Percentiles rank a stretch among this genome's conserved stretches.
Evolutionary conservation across 495 filamentous ascomycete species (phyloP).

Genomic region (Aspergillus sclerotiicarbonarius): DNA sequence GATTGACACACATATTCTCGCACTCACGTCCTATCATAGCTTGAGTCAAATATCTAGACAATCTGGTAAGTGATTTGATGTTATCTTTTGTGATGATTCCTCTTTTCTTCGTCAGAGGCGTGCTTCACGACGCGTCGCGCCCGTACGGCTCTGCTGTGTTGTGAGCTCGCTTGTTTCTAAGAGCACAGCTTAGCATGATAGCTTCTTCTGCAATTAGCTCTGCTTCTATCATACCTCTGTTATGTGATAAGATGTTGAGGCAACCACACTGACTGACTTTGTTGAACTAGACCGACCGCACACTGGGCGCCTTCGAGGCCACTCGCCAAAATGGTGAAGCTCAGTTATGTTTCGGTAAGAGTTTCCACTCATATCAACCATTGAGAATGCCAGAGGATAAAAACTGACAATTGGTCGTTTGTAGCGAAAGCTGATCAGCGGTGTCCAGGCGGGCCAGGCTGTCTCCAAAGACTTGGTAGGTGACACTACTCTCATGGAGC

Average conservation of each 20-base stretch:
- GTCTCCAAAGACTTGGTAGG: conserved; percentile 46
- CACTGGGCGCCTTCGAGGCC: background rate
- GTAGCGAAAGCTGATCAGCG: conserved; percentile 44
- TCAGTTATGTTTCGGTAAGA: conserved; percentile 42
- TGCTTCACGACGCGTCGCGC: too few relatives aligned
- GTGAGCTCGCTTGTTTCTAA: too few relatives aligned
- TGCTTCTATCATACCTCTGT: background rate
- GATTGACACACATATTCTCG: too few relatives aligned
- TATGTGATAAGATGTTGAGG: background rate
- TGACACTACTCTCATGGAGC: conserved; percentile 12
- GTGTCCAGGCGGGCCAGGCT: conserved; percentile 42
- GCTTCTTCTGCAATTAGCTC: too few relatives aligned
- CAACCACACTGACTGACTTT: background rate
- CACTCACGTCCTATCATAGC: too few relatives aligned
- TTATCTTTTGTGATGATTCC: too few relatives aligned
- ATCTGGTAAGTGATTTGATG: too few relatives aligned
- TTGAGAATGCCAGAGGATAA: background rate
- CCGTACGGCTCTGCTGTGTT: too few relatives aligned
- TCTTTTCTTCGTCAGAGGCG: too few relatives aligned
- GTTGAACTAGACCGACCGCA: background rate
- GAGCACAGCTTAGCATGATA: too few relatives aligned
- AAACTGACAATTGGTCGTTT: background rate
- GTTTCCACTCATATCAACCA: background rate
- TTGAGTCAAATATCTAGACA: too few relatives aligned
- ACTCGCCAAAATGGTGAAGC: conserved; percentile 32